These are phyloP conservation scores for Pleurostoma richardsiae DNA, from an alignment of 2,329 filamentous ascomycete genomes.

Conservation along the genomic window DNA sequence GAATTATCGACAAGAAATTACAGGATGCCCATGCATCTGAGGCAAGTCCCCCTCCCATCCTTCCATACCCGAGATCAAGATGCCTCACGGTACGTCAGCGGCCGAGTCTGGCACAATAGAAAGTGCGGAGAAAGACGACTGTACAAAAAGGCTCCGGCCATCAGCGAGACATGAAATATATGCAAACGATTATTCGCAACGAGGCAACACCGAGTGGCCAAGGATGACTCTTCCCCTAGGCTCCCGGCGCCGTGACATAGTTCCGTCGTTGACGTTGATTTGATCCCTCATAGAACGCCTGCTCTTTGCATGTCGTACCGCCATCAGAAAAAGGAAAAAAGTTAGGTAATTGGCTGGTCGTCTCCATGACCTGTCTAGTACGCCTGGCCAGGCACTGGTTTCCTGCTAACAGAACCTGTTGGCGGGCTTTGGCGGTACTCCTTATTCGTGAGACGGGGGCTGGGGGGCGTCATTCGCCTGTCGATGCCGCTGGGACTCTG, in stretches of 20 bases:
- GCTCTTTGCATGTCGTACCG: too few species aligned
- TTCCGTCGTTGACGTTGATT: too few species aligned
- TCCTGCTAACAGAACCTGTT: conserved; percentile 41
- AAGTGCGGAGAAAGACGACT: neutral
- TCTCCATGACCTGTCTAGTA: conserved; percentile 22
- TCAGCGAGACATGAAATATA: conserved; percentile 2
- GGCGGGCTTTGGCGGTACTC: conserved; percentile 19
- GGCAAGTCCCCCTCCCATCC: neutral
- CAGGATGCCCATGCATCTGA: neutral
- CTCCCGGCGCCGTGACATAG: too few species aligned
- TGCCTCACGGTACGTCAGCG: neutral
- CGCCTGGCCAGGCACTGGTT: conserved; percentile 53
- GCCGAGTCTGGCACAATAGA: neutral
- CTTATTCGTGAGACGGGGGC: conserved; percentile 41
- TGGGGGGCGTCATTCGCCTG: conserved; percentile 36
- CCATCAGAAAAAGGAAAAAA: too few species aligned
- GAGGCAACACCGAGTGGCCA: too few species aligned
- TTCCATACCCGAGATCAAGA: too few species aligned
- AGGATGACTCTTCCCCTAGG: too few species aligned
- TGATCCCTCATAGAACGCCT: too few species aligned
- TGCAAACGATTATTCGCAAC: neutral
- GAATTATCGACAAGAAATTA: neutral
- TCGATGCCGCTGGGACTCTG: conserved; percentile 36
- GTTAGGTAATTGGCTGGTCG: too few species aligned
- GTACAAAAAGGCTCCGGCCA: neutral